A percentile compares a stretch with the other conserved stretches of the same genome.
Evolutionary conservation across 129 eudicot species (phyloP).

Genomic region (Daucus carota): DH1_v3.0 NC_030381.2:55357001-55357500

Average conservation of each 20-base stretch:
- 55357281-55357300: not conserved
- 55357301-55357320: not conserved
- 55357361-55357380: conserved; percentile 87
- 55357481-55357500: not conserved
- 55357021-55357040: conserved; percentile 92
- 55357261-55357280: not conserved
- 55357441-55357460: conserved; percentile 65
- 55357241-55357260: not conserved
- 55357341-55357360: conserved; percentile 87
- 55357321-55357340: conserved; percentile 38
- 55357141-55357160: not conserved
- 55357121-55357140: conserved; percentile 10
- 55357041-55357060: conserved; percentile 80
- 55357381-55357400: conserved; percentile 76
- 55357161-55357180: not conserved
- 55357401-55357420: conserved; percentile 74
- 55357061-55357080: conserved; percentile 79
- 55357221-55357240: not conserved
- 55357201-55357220: not conserved
- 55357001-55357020: conserved; percentile 49
- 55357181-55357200: not conserved
- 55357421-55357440: conserved; percentile 75
- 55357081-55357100: conserved; percentile 86
- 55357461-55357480: not conserved
- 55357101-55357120: conserved; percentile 99